Evolutionary conservation across 2,329 filamentous ascomycete genomes (phyloP).

Genomic region (Allantophomopsis lycopodina): DNA sequence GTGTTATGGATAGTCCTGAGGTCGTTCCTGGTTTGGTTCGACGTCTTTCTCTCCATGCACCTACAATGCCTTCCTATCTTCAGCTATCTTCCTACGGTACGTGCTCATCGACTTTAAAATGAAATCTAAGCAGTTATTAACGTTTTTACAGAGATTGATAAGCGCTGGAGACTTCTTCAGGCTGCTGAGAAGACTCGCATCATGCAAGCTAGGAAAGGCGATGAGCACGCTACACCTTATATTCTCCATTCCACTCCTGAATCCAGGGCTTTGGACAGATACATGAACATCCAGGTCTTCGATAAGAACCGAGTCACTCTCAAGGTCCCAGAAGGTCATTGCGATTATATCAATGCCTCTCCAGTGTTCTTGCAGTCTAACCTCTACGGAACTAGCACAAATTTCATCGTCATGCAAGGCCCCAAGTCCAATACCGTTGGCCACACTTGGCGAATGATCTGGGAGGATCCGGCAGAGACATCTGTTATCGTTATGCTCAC

Average conservation of each 20-base stretch:
- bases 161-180: too few relatives aligned
- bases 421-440: slow-evolving; percentile 64
- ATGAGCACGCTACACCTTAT: too few relatives aligned
- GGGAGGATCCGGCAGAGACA: slow-evolving; percentile 57
- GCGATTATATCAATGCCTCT: slow-evolving; percentile 76
- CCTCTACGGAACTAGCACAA: slow-evolving; percentile 20
- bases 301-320: slow-evolving; percentile 74
- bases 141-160: too few relatives aligned
- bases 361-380: slow-evolving; percentile 40
- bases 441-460: slow-evolving; percentile 94
- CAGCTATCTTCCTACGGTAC: too few relatives aligned
- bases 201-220: slow-evolving; percentile 9
- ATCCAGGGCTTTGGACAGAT: slow-evolving; percentile 60
- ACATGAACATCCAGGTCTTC: slow-evolving; percentile 83
- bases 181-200: slow-evolving; percentile 19
- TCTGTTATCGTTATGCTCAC: slow-evolving; percentile 93
- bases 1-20: too few relatives aligned
- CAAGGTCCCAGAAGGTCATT: slow-evolving; percentile 56
- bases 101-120: too few relatives aligned
- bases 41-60: too few relatives aligned
- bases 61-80: too few relatives aligned
- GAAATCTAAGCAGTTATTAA: too few relatives aligned
- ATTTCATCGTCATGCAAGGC: slow-evolving; percentile 89
- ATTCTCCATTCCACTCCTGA: slow-evolving; percentile 32
- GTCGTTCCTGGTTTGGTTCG: too few relatives aligned